Evolutionary conservation across 805 yeast species (phyloP).

Genomic region (Suhomyces tanzawaensis): DNA sequence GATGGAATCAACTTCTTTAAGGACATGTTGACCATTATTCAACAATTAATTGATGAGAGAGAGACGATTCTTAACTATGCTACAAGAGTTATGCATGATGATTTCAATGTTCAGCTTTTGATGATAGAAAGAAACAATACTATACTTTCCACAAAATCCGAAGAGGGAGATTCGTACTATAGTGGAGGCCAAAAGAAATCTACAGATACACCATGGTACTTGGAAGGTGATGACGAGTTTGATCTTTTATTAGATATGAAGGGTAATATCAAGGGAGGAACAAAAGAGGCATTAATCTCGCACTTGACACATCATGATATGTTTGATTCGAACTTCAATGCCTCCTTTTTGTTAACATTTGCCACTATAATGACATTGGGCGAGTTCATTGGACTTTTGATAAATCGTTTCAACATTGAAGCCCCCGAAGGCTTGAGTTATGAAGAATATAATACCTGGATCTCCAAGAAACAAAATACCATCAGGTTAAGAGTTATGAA

Average conservation of each 20-base stretch:
- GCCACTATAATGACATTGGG: slow-evolving; percentile 68
- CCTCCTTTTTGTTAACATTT: slow-evolving; percentile 72
- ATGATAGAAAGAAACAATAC: slow-evolving; percentile 47
- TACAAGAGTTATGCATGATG: slow-evolving; percentile 74
- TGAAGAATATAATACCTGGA: slow-evolving; percentile 79
- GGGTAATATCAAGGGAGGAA: slow-evolving; percentile 80
- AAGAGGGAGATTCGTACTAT: slow-evolving; percentile 33
- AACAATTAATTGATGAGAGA: slow-evolving; percentile 65
- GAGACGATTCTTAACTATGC: slow-evolving; percentile 70
- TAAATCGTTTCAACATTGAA: slow-evolving; percentile 62
- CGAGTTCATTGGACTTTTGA: slow-evolving; percentile 57
- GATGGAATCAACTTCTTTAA: slow-evolving; percentile 35
- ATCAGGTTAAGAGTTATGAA: slow-evolving; percentile 64
- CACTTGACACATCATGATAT: slow-evolving; percentile 75
- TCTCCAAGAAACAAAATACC: slow-evolving; percentile 63
- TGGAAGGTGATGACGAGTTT: slow-evolving; percentile 64
- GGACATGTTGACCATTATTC: slow-evolving; percentile 40
- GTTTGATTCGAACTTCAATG: slow-evolving; percentile 60
- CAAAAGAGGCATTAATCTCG: slow-evolving; percentile 72
- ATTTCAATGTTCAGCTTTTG: slow-evolving; percentile 58
- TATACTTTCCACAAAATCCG: slow-evolving; percentile 33
- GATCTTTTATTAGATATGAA: slow-evolving; percentile 58
- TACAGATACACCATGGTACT: slow-evolving; percentile 63
- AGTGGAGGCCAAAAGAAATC: slow-evolving; percentile 33
- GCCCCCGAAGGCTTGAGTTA: slow-evolving; percentile 88